Evolutionary conservation across 2,329 filamentous ascomycete genomes (phyloP), one percentile per base, ranked within the genome.

Genomic region (Ophiosphaerella korrae): DNA sequence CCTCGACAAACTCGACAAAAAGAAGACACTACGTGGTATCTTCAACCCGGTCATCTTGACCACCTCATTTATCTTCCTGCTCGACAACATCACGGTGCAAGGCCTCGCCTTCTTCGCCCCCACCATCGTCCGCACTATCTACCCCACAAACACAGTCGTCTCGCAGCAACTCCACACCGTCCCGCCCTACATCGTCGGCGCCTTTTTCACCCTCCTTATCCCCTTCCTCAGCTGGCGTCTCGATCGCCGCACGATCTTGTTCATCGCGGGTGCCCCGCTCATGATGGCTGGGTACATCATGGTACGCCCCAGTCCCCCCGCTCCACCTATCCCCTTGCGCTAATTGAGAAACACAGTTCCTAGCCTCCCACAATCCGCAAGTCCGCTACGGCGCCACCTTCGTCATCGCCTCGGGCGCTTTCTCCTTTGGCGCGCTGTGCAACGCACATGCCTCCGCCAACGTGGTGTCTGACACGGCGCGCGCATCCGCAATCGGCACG

Each of bases 351-450:
- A 26, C 13, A 23, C 85, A 90, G 80, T 90, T 89, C 73, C 75
- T 90, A 1, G 85, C 83, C 5, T 82, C 78, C 12, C 71, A 70
- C 9, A 42, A 57, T 5, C 3, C 77, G 0, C 73, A 75, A 24
- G 82, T 84, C 2, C 82, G 86, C 14, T 91, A 90, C 66, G 87
- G 81, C 0, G 88, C 87, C 0, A 88, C 86, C 0, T 91, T 90
- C 72, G 70, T 90, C 48, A 85, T 89, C 47, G 82, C 86, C 1
- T 78, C 78, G 7, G 86, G 85, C 0, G 82, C 84, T 4, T 90
- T 88, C 62, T 72, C 82, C 3, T 81, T 84, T 39, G 87, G 86
- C 0, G 80, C 87, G 0, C 78, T 90, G 11, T 83, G 81, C 58
- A 89, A 88, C 55, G 87, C 87, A 0, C 82, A 89, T 48, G 84